Base-by-base conservation (phyloP, 306 rosid species). In the Vicia villosa region DNA sequence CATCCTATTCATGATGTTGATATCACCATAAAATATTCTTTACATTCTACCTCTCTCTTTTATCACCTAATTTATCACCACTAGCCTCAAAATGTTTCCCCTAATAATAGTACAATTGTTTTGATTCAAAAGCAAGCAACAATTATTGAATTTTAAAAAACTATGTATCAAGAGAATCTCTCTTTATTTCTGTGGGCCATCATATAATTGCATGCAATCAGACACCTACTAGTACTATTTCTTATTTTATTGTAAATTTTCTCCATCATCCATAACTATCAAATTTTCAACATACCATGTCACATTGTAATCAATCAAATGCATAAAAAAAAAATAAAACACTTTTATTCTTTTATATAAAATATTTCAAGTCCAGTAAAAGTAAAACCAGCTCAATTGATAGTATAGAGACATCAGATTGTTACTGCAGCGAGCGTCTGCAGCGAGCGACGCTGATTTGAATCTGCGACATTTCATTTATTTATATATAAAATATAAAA, bases 311-410 rank as follows among this genome's bases (percentile, higher is more conserved):
- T 7, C 15, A 66, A 63, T 28, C 10, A 49, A 24, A 22, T 62
- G 28, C 26, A 70, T 73, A 37, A 20, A 34, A 19, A 21, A 14
- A 22, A 64, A 14, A 14, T 17, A 56, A 74, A 34, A 74, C 60
- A 74, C 57, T 37, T 80, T 81, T 75, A 84, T 88, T 90, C 69
- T 76, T 75, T 69, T 76, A 77, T 17, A 72, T 41, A 57, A 82
- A 81, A 76, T 32, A 6, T 5, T 6, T 6, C 37, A 32, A 32
- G 0, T 32, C 37, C 6, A n/a, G n/a, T n/a, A n/a, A n/a, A n/a
- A n/a, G 37, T 6, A 6, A 32, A 32, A 2, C 6, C 8, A 32
- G 6, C 37, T 32, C 37, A 32, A 6, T 32, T 5, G 8, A 32
- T 6, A 32, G 8, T 32, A 5, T 5, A 4, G 34, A 0, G 34